Percentiles rank a stretch among this genome's conserved stretches.
phyloP scores from a whole-genome alignment of 352 stramenopile genomes.

The Globisporangium ultimum region DNA sequence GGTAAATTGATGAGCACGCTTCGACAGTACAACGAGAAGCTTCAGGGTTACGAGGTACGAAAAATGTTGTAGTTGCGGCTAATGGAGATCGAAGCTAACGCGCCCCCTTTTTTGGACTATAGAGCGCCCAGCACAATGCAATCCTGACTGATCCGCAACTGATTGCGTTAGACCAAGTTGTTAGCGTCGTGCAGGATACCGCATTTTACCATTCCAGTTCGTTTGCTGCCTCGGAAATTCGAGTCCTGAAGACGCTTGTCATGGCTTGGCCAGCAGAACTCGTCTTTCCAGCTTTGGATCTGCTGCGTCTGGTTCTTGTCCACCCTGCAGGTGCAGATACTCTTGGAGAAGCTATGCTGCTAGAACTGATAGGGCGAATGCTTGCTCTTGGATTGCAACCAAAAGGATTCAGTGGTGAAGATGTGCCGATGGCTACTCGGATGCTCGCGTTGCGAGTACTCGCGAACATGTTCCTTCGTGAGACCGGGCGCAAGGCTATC shows the following conservation, averaged over 20 bases:
- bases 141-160: conserved; percentile 49
- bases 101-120: background rate
- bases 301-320: conserved; percentile 86
- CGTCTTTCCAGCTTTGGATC: conserved; percentile 90
- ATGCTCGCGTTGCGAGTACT: conserved; percentile 76
- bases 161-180: conserved; percentile 50
- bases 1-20: conserved; percentile 91
- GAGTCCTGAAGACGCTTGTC: conserved; percentile 57
- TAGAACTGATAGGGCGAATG: conserved; percentile 29
- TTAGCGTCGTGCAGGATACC: conserved; percentile 73
- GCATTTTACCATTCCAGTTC: conserved; percentile 91
- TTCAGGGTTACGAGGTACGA: conserved; percentile 40
- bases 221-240: conserved; percentile 63
- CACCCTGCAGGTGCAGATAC: conserved; percentile 79
- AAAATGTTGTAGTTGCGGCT: conserved; percentile 40
- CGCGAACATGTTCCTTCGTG: conserved; percentile 73
- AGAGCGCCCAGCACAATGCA: conserved; percentile 10
- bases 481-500: conserved; percentile 37
- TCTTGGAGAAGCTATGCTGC: conserved; percentile 31
- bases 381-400: conserved; percentile 37
- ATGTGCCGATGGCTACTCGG: conserved; percentile 56
- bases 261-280: conserved; percentile 62
- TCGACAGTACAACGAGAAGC: conserved; percentile 85
- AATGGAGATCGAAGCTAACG: conserved; percentile 26
- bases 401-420: conserved; percentile 19